phyloP scores from a whole-genome alignment of 176 grass and related monocot genomes.

The Dactylis glomerata region DNA sequence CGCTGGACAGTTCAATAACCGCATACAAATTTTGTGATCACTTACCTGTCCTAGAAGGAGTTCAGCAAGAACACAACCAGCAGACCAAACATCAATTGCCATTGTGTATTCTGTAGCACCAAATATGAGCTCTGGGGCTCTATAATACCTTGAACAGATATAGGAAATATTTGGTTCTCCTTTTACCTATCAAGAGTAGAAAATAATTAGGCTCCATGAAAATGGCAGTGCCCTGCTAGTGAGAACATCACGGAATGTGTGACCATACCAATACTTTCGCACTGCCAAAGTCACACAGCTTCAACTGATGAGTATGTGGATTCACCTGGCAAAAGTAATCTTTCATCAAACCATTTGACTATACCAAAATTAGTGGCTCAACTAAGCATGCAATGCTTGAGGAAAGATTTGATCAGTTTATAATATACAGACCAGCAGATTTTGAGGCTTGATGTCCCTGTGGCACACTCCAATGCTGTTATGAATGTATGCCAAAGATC shows the following conservation, averaged over 20 bases:
- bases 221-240: neutral
- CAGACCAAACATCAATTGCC: conserved; percentile 95
- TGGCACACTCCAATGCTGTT: conserved; percentile 82
- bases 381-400: conserved; percentile 10
- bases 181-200: conserved; percentile 59
- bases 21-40: neutral
- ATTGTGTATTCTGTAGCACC: conserved; percentile 92
- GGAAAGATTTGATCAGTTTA: neutral
- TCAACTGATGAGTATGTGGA: conserved; percentile 94
- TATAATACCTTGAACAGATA: conserved; percentile 96
- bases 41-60: conserved; percentile 76
- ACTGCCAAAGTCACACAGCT: conserved; percentile 91
- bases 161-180: conserved; percentile 97
- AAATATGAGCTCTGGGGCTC: conserved; percentile 97
- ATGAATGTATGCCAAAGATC: conserved; percentile 82
- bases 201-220: neutral
- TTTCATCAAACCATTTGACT: conserved; percentile 20
- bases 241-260: neutral
- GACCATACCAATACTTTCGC: conserved; percentile 90
- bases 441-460: conserved; percentile 96
- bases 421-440: conserved; percentile 66
- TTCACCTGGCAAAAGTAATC: conserved; percentile 61
- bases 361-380: neutral
- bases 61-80: conserved; percentile 91
- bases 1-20: conserved; percentile 3